These are phyloP conservation scores for Candida montana DNA, from an alignment of 805 yeast genomes.

Conservation along the genomic window DNA sequence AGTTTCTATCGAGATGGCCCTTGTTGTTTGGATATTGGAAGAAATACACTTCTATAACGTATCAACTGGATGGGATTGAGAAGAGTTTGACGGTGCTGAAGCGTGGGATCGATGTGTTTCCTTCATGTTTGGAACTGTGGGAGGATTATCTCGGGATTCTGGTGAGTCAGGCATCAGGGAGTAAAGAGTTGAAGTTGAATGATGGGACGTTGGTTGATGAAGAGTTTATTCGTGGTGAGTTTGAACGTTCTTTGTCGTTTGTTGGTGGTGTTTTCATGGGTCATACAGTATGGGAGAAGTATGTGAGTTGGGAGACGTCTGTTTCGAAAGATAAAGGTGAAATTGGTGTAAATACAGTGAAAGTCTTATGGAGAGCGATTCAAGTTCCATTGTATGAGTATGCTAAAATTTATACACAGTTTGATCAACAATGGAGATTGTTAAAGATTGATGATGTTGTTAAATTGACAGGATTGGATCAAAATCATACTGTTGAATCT, in stretches of 20 bases:
- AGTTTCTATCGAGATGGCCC: constrained; percentile 51
- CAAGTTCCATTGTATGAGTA: constrained; percentile 80
- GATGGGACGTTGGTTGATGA: constrained; percentile 14
- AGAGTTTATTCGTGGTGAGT: constrained; percentile 34
- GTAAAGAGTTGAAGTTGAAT: constrained; percentile 8
- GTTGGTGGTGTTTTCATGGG: constrained; percentile 73
- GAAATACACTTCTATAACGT: constrained; percentile 48
- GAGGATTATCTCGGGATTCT: constrained; percentile 55
- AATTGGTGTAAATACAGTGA: constrained; percentile 27
- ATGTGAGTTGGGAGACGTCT: constrained; percentile 49
- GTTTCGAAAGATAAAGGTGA: constrained; percentile 10
- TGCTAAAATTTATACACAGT: constrained; percentile 38
- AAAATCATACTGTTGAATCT: constrained; percentile 19
- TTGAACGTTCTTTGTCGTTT: constrained; percentile 40
- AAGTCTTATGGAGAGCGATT: constrained; percentile 41
- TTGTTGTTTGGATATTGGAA: constrained; percentile 60
- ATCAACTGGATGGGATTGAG: constrained; percentile 49
- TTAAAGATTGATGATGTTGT: not conserved
- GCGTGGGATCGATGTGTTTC: constrained; percentile 43
- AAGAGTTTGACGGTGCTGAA: constrained; percentile 42
- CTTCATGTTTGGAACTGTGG: constrained; percentile 65
- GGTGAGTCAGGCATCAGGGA: constrained; percentile 28
- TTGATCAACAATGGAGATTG: constrained; percentile 14
- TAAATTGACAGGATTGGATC: not conserved
- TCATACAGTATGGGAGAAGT: constrained; percentile 79